Evolutionary conservation across 768 basidiomycete genomes (phyloP), one percentile per base, ranked within the genome.

Genomic region (Ephemerocybe angulata): DNA sequence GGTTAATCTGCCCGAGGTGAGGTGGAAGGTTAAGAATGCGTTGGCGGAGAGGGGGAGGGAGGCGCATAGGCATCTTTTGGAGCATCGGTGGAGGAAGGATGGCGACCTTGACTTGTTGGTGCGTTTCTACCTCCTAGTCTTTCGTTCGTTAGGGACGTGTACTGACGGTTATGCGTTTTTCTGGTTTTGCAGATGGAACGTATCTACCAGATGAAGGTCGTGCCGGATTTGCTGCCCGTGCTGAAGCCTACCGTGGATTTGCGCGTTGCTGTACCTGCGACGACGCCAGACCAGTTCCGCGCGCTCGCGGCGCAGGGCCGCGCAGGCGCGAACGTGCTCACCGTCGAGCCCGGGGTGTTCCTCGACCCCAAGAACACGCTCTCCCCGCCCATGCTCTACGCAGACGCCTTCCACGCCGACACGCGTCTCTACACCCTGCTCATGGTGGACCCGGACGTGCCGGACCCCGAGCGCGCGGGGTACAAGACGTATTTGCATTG

Each of bases 181-280:
- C n/a, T n/a, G n/a, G n/a, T n/a, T n/a, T 28, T 28, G 6, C 64
- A 94, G 88, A 97, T 97, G 93, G 90, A 97, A 65, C 88, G 95
- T 65, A 65, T 98, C 42, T 79, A 92, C 61, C 90, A 94, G 72
- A 93, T 97, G 92, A 73, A 86, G 48, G 86, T 98, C 54, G 77
- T 97, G 2, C 95, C 96, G 0, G 96, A 99, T 64, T 72, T 95
- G 11, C 67, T 98, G 17, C 83, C 90, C 1, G 73, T 73, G 33
- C 65, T 96, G 7, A 81, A 79, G 49, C 92, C 93, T 0, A 81
- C 83, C 17, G 63, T 92, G 33, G 91, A 96, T 64, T 72, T 98
- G 12, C 84, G 82, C 24, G 69, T 95, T 49, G 77, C 79, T 21
- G 82, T 72, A 2, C 69, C 62, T 17, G 68, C 62, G 63, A 19